These are phyloP conservation scores for Globisporangium ultimum DNA, from an alignment of 352 stramenopile species.

Conservation along the genomic window DNA sequence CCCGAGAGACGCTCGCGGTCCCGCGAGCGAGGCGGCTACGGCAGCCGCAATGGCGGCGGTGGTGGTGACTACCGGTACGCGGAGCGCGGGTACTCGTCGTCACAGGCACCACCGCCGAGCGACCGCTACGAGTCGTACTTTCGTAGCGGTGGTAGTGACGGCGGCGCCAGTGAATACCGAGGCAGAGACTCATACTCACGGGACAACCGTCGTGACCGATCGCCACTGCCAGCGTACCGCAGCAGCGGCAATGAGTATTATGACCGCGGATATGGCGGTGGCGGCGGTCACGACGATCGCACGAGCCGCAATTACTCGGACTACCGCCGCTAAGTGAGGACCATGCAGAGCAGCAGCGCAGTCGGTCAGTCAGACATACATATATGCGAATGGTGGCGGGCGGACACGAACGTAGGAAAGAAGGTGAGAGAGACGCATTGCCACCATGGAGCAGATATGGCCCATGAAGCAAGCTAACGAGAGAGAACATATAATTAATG, in stretches of 20 bases:
- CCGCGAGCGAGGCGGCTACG: constrained; percentile 17
- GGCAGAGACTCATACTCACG: constrained; percentile 8
- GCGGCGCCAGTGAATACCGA: constrained; percentile 7
- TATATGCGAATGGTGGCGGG: too few relatives aligned
- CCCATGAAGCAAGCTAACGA: too few relatives aligned
- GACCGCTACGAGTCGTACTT: constrained; percentile 23
- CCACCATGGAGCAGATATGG: too few relatives aligned
- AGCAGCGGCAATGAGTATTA: constrained; percentile 14
- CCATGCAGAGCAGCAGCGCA: constrained; percentile 2
- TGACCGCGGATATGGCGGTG: constrained; percentile 33
- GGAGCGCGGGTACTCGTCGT: constrained; percentile 28
- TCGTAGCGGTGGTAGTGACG: constrained; percentile 10
- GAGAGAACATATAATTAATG: too few relatives aligned
- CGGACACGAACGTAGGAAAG: too few relatives aligned
- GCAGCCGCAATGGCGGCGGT: constrained; percentile 10
- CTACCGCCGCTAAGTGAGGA: constrained; percentile 29
- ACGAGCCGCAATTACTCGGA: constrained; percentile 45
- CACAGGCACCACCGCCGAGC: background rate
- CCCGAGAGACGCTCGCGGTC: constrained; percentile 25
- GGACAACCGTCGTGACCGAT: constrained; percentile 16
- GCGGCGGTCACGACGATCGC: constrained; percentile 55
- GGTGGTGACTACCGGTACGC: constrained; percentile 13
- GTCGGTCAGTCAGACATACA: too few relatives aligned
- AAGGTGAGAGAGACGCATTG: too few relatives aligned
- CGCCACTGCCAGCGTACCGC: constrained; percentile 1